Conservation (phyloP, 116 monocot genomes). For the Zostera marina region DNA sequence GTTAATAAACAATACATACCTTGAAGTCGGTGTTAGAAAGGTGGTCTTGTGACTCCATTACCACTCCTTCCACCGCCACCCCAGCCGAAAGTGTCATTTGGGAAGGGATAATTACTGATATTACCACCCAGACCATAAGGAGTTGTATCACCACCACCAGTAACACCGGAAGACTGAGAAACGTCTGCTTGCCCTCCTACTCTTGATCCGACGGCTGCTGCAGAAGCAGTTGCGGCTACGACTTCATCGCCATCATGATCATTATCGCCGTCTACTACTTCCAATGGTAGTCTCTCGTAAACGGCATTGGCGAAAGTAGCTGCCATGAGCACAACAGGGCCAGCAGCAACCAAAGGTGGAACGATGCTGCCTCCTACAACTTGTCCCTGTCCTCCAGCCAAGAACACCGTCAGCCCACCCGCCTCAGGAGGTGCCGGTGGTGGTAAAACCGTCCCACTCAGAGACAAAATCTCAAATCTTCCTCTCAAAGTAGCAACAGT, state of each 20-base stretch:
- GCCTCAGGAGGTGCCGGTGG: constrained; percentile 48
- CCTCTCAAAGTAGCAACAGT: constrained; percentile 41
- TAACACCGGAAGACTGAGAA: constrained; percentile 48
- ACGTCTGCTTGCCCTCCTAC: constrained; percentile 38
- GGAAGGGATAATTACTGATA: constrained; percentile 24
- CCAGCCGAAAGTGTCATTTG: constrained; percentile 14
- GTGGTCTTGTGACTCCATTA: neutral
- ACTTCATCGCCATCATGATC: constrained; percentile 28
- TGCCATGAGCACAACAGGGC: constrained; percentile 44
- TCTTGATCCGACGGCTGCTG: constrained; percentile 2
- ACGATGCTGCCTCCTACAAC: constrained; percentile 47
- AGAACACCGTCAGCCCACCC: constrained; percentile 38
- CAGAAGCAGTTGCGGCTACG: neutral
- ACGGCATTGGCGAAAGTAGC: constrained; percentile 47
- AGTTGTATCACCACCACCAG: constrained; percentile 31
- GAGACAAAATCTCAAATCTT: constrained; percentile 42
- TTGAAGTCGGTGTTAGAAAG: neutral
- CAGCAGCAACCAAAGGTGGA: constrained; percentile 39
- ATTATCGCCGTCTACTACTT: no score
- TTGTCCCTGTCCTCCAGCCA: constrained; percentile 57
- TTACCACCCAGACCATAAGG: constrained; percentile 27
- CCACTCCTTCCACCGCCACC: neutral
- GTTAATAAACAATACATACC: neutral
- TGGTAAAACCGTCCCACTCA: constrained; percentile 48
- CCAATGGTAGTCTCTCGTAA: constrained; percentile 43